Evolutionary conservation across 2,329 filamentous ascomycete species (phyloP), one percentile per base, ranked within the genome.

Genomic region (Pseudogymnoascus sp.): DNA sequence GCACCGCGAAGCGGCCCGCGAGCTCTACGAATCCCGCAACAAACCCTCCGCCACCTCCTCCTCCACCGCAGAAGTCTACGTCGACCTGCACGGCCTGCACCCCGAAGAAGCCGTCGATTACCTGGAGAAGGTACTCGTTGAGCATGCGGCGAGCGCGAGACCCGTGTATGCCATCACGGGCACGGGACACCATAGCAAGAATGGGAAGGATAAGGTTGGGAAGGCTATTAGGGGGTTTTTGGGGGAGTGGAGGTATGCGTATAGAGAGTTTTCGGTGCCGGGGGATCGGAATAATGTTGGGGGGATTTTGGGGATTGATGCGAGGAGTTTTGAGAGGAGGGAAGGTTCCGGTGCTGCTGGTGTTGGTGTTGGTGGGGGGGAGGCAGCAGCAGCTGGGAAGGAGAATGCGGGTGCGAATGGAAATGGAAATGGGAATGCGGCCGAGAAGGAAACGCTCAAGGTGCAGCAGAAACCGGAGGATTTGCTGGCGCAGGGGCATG

Each of bases 161-260:
- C 90, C 93, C 2, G 84, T 99, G 45, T 99, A 97, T 74, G 93
- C 93, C 68, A 97, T 99, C 74, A 97, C 93, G 1, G 95, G 95
- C 51, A 97, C 93, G 0, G 95, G 93, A 3, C 93, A 97, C 72
- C 95, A 99, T 77, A 96, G 91, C 75, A 97, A 97, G 80, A 97
- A 97, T 73, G 93, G 95, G 71, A 97, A 97, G 75, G 95, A 99
- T 77, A 99, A 99, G 77, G 91, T 99, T 37, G 93, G 93, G 73
- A 96, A 96, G 77, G 92, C 93, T 1, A 87, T 97, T 66, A 88
- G 95, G 63, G 86, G 84, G 68, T 97, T 96, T 78, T 79, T 99
- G 63, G 96, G 93, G 73, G 93, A 97, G 74, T 96, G 93, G 92
- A 86, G 91, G 67, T 99, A 97, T 73, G 89, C 91, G 0, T 99